phyloP scores from a whole-genome alignment of 2,329 filamentous ascomycete species.

The Colletotrichum australisinense region DNA sequence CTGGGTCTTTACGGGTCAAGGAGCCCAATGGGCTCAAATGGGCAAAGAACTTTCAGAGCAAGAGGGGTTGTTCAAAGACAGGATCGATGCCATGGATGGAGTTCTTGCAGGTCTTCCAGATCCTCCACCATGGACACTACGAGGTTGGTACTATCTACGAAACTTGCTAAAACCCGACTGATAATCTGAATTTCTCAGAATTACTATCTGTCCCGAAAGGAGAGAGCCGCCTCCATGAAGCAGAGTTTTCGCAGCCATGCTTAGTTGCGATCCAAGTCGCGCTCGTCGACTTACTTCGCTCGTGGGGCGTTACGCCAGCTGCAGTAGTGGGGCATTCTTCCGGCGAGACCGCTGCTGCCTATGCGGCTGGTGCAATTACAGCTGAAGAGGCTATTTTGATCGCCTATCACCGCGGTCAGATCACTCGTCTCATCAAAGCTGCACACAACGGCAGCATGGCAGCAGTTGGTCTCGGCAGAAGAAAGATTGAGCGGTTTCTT shows the following conservation, averaged over 20 bases:
- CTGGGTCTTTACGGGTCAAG: slow-evolving; percentile 37
- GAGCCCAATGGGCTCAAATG: slow-evolving; percentile 37
- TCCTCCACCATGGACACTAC: slow-evolving; percentile 23
- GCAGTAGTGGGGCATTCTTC: slow-evolving; percentile 52
- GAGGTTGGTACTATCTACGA: slow-evolving; percentile 12
- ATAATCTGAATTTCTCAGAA: slow-evolving; percentile 42
- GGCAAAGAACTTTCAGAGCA: slow-evolving; percentile 29
- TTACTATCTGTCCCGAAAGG: slow-evolving; percentile 18
- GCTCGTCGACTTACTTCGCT: slow-evolving; percentile 49
- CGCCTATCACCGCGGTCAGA: slow-evolving; percentile 51
- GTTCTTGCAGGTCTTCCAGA: slow-evolving; percentile 7
- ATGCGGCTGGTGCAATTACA: slow-evolving; percentile 45
- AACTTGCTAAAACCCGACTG: background rate
- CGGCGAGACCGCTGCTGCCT: slow-evolving; percentile 55
- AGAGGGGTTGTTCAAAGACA: slow-evolving; percentile 19
- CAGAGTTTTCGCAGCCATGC: slow-evolving; percentile 56
- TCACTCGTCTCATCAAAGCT: slow-evolving; percentile 22
- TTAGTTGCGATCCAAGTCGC: slow-evolving; percentile 63
- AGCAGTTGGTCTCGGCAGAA: slow-evolving; percentile 60
- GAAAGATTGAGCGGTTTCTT: slow-evolving; percentile 35
- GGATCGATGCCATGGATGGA: slow-evolving; percentile 33
- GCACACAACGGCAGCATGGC: slow-evolving; percentile 61
- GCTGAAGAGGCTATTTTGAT: slow-evolving; percentile 45
- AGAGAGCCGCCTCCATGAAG: slow-evolving; percentile 37
- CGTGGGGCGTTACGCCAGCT: slow-evolving; percentile 42